phyloP scores from a whole-genome alignment of 768 basidiomycete genomes.

The Pleurotus sapidus region DNA sequence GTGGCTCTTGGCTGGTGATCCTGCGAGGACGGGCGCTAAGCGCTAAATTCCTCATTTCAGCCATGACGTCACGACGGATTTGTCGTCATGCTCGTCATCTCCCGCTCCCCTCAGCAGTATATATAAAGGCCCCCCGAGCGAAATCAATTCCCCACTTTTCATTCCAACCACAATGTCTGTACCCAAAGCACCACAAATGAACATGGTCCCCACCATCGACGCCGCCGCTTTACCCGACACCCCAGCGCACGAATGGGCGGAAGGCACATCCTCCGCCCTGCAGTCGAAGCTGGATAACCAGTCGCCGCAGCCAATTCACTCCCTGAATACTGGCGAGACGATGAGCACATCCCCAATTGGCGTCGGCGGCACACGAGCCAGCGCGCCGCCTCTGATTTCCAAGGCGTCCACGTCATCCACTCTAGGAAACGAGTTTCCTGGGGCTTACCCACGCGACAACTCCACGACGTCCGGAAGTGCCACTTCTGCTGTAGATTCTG shows the following conservation, averaged over 20 bases:
- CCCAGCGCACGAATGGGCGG: slow-evolving; percentile 7
- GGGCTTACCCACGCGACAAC: slow-evolving; percentile 9
- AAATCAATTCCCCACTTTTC: background rate
- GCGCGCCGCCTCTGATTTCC: background rate
- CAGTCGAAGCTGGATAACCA: background rate
- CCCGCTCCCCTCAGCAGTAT: background rate
- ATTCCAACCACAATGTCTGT: slow-evolving; percentile 1
- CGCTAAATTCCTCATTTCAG: no score
- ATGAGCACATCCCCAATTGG: background rate
- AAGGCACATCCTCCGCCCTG: slow-evolving; percentile 1
- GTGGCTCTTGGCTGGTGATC: no score
- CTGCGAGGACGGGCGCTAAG: no score
- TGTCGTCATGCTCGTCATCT: background rate
- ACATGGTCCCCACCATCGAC: slow-evolving; percentile 4
- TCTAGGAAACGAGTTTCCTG: slow-evolving; percentile 8
- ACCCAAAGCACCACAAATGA: background rate
- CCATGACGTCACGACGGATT: background rate
- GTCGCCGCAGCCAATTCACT: background rate
- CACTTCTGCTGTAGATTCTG: background rate
- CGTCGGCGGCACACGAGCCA: background rate
- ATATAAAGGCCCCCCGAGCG: background rate
- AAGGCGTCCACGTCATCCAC: slow-evolving; percentile 1
- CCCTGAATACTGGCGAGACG: background rate
- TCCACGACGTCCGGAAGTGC: background rate
- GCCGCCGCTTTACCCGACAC: background rate